Evolutionary conservation across 169 alveolate species (phyloP).

Genomic region (Pseudocohnilembus persalinus): DNA sequence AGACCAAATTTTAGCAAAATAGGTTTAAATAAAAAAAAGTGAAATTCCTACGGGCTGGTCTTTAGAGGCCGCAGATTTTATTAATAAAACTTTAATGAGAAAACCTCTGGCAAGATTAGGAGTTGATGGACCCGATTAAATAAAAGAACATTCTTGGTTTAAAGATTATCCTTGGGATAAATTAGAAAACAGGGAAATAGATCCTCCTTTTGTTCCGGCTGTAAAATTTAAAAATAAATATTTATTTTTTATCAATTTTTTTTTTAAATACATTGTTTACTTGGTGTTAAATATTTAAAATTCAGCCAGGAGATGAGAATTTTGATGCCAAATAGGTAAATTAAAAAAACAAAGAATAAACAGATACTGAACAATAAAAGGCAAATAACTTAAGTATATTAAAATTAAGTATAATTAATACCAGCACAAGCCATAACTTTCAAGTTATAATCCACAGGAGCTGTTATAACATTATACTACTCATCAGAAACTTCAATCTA

Average conservation of each 20-base stretch:
- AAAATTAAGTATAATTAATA: too few relatives aligned
- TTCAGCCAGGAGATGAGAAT: too few relatives aligned
- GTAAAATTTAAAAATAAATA: background rate
- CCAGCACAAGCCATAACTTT: background rate
- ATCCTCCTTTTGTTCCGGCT: conserved; percentile 13
- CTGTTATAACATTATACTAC: background rate
- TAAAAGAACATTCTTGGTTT: conserved; percentile 68
- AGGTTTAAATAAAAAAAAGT: conserved; percentile 71
- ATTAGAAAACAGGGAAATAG: conserved; percentile 32
- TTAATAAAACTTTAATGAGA: conserved; percentile 56
- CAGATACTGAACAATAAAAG: too few relatives aligned
- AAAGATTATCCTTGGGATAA: conserved; percentile 55
- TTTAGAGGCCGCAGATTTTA: conserved; percentile 71
- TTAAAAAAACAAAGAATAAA: too few relatives aligned
- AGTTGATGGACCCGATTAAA: conserved; percentile 49
- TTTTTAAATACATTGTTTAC: too few relatives aligned
- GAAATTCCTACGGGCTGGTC: conserved; percentile 77
- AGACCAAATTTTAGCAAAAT: conserved; percentile 71
- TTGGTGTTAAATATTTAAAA: too few relatives aligned
- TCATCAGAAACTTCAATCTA: background rate
- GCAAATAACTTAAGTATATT: too few relatives aligned
- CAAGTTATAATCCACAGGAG: too few relatives aligned
- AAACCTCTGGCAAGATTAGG: conserved; percentile 67
- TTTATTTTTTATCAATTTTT: too few relatives aligned
- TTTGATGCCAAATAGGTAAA: too few relatives aligned